These are phyloP conservation scores for Alternaria sp. DNA, from an alignment of 2,329 filamentous ascomycete species.

Conservation along the genomic window DNA sequence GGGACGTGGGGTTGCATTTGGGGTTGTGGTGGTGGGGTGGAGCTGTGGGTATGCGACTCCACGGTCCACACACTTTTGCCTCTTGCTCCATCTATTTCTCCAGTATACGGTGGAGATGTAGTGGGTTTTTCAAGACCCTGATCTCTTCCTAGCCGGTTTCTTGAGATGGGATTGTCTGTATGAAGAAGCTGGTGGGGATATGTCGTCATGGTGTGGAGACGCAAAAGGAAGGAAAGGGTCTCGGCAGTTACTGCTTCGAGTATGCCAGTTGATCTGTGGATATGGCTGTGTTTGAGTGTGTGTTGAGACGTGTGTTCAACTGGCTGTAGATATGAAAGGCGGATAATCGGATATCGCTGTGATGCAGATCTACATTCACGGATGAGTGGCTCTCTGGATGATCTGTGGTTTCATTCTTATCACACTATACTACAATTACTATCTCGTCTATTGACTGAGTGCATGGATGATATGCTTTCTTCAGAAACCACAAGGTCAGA, in stretches of 20 bases:
- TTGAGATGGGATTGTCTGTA: neutral
- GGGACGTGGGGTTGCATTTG: neutral
- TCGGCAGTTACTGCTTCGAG: neutral
- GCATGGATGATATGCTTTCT: neutral
- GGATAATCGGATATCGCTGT: neutral
- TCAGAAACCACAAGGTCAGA: neutral
- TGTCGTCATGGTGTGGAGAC: neutral
- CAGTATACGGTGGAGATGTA: neutral
- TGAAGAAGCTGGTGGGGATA: neutral
- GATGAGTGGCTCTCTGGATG: neutral
- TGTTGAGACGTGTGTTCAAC: neutral
- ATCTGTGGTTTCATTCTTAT: too few species aligned
- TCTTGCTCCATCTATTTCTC: neutral
- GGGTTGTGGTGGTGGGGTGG: neutral
- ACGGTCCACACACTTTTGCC: neutral
- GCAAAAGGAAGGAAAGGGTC: neutral
- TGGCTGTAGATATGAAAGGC: neutral
- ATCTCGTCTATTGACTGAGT: neutral
- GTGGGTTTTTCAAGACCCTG: neutral
- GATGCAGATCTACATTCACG: neutral
- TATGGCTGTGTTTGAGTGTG: neutral
- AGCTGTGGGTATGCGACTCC: neutral
- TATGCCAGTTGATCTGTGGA: neutral
- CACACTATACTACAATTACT: neutral
- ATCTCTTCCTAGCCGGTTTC: neutral